Evolutionary conservation across 805 yeast genomes (phyloP).

Genomic region (Candida caryicola): DNA sequence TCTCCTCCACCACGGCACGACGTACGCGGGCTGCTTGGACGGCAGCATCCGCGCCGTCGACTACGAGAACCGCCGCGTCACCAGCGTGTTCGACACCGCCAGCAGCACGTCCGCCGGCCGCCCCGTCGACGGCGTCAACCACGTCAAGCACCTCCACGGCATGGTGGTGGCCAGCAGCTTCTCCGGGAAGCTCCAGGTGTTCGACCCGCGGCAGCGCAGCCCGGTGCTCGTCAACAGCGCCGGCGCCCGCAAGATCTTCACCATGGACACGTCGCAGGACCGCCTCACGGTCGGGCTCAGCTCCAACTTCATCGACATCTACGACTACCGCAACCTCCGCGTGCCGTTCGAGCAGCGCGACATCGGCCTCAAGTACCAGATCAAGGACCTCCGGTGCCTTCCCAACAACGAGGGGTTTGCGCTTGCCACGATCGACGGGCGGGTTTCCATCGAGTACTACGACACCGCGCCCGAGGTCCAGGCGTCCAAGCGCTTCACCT

Average conservation of each 20-base stretch:
- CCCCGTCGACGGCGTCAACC: constrained; percentile 15
- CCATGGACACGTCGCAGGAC: constrained; percentile 54
- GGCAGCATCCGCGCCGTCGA: constrained; percentile 55
- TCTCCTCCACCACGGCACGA: constrained; percentile 24
- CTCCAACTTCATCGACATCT: constrained; percentile 51
- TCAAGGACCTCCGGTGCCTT: constrained; percentile 52
- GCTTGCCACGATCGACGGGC: constrained; percentile 74
- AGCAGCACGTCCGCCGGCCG: neutral
- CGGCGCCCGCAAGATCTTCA: constrained; percentile 47
- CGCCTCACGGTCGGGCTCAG: constrained; percentile 53
- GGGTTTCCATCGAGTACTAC: constrained; percentile 71
- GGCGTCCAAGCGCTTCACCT: constrained; percentile 59
- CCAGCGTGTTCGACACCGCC: constrained; percentile 1
- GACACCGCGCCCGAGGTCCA: constrained; percentile 44
- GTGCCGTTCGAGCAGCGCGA: constrained; percentile 52
- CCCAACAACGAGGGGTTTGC: constrained; percentile 60
- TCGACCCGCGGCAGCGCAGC: constrained; percentile 37
- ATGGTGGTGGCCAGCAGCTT: constrained; percentile 55
- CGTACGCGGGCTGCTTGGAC: constrained; percentile 51
- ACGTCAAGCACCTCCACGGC: constrained; percentile 6
- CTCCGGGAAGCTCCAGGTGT: constrained; percentile 50
- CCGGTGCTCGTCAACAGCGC: constrained; percentile 15
- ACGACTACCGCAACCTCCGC: constrained; percentile 49
- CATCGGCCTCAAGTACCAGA: constrained; percentile 66
- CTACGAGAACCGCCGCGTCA: constrained; percentile 28